Base-by-base conservation (phyloP, 2,329 filamentous ascomycete species). In the Beauveria varroae region DNA sequence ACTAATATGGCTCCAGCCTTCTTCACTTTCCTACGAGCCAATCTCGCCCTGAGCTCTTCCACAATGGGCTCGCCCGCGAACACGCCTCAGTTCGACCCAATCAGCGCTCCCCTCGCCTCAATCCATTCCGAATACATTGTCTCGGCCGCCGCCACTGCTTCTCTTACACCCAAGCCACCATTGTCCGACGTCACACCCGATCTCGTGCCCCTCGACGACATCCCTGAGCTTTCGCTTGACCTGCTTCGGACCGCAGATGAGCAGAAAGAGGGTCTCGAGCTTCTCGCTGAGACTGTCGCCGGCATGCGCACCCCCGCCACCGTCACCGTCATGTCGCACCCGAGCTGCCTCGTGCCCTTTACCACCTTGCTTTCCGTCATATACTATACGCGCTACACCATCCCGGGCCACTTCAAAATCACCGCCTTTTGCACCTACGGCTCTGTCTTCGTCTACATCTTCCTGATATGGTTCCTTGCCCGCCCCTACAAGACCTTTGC, bases 261-360 rank as follows among this genome's bases (percentile, higher is more conserved):
- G 71, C 86, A 87, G 70, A 75, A 86, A 64, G 81, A 85, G 61
- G 87, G 87, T 20, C 79, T 96, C 57, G 83, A 83, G 64, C 83
- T 96, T 22, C 81, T 96, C 44, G 88, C 91, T 63, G 90, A 93
- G 74, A 91, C 87, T 62, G 84, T 96, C 55, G 89, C 90, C 41
- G 88, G 96, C 74, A 91, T 95, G 78, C 86, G 88, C 64, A 87
- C 91, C 70, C 75, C 81, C 9, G 85, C 89, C 22, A 83, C 86
- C 47, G 76, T 78, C 60, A 76, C 83, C 64, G 76, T 95, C 62
- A 78, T 90, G 64, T 83, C 82, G 67, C 85, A 91, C 73, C 85
- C 84, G 0, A 71, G 83, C 26, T 77, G 79, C 55, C 69, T 86
- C 16, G 74, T 79, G 24, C 72, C 78, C 8, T 74, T 86, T n/a